Evolutionary conservation across 2,329 filamentous ascomycete species (phyloP).

Genomic region (Calonectria pseudoreteaudii): DNA sequence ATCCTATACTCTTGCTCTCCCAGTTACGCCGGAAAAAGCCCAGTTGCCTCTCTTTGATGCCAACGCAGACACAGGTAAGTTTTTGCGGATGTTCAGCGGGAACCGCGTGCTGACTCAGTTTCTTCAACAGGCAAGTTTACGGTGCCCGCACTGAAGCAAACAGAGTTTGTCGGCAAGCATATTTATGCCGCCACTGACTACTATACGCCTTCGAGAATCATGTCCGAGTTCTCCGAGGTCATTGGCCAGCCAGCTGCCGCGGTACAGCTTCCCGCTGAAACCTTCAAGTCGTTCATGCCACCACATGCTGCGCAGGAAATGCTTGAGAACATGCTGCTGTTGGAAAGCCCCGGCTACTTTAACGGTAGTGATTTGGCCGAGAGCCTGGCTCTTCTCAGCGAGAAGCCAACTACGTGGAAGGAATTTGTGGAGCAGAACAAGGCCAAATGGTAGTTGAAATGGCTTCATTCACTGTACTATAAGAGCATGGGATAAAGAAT

Average conservation of each 20-base stretch:
- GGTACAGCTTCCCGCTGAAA: constrained; percentile 46
- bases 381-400: constrained; percentile 48
- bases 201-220: constrained; percentile 45
- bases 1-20: constrained; percentile 43
- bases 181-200: constrained; percentile 53
- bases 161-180: constrained; percentile 44
- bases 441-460: constrained; percentile 39
- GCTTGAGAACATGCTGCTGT: constrained; percentile 55
- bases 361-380: constrained; percentile 47
- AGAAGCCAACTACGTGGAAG: constrained; percentile 53
- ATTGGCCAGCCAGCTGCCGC: constrained; percentile 47
- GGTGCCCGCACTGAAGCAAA: constrained; percentile 47
- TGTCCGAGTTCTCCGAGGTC: constrained; percentile 49
- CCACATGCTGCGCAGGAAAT: constrained; percentile 48
- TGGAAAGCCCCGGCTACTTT: constrained; percentile 56
- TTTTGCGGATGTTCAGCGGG: background rate
- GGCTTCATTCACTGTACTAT: background rate
- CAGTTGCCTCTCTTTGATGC: constrained; percentile 54
- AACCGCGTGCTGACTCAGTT: fast-evolving
- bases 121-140: constrained; percentile 47
- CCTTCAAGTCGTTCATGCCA: constrained; percentile 51
- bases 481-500: background rate
- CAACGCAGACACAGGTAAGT: constrained; percentile 53
- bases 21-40: constrained; percentile 45
- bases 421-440: constrained; percentile 49